Base-by-base conservation (phyloP, 495 filamentous ascomycete species). In the Lasiosphaeriaceae sp. region DNA sequence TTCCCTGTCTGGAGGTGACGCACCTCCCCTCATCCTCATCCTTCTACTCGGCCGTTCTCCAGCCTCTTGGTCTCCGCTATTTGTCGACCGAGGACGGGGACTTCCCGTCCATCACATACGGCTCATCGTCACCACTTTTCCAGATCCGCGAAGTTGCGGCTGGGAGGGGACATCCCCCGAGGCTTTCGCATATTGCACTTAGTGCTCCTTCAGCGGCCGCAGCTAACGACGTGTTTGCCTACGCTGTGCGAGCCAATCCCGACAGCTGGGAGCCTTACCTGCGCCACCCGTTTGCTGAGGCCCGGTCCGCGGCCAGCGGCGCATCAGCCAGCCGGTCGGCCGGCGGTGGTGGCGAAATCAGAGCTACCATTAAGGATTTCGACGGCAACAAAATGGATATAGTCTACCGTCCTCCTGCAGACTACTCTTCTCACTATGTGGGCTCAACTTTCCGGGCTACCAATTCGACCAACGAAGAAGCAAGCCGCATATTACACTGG, bases 21-120 rank as follows among this genome's bases (percentile, higher is more conserved):
- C 83, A 92, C 66, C 86, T 94, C 39, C 84, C 90, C 8, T 85
- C 84, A 19, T 86, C 89, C 8, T 85, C 83, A 44, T 92, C 88
- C 1, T 93, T 92, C 76, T 96, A 89, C 70, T 81, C 92, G 4
- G 80, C 86, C 57, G 80, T 90, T 61, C 75, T 86, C 46, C 85
- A 88, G 57, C 88, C 90, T 0, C 75, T 95, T 19, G 88, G 88
- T 20, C 85, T 94, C 54, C 80, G 80, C 49, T 95, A 83, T 68
- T 79, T 92, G 19, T 72, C 66, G 8, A 65, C 67, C 11, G 71
- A 71, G 17, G 61, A 71, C 56, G 67, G 70, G 12, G 65, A 68
- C 47, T 67, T 67, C 34, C 62, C 72, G 11, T 66, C 67, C 11
- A 56, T 69, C 37, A 61, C 58, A 14, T 75, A 61, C 57, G 74